Evolutionary conservation across 805 yeast species (phyloP), one percentile per base, ranked within the genome.

Genomic region (Sugiyamaella boreocaroliniensis): DNA sequence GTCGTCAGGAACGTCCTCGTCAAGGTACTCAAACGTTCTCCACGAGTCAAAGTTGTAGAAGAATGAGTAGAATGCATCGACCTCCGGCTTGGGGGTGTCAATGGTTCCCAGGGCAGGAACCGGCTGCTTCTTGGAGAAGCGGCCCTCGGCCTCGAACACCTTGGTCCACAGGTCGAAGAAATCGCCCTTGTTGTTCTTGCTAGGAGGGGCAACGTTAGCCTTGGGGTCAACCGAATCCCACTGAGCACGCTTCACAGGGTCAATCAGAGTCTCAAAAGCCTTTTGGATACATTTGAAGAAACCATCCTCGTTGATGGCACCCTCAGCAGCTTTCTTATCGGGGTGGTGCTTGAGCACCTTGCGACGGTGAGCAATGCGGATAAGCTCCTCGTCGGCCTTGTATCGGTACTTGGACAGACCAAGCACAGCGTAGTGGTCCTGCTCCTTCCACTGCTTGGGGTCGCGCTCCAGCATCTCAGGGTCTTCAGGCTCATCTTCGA

Each of bases 1-100:
- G 74, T 93, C 99, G 76, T 93, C 99, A 63, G 99, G 99, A 66
- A 90, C 97, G 69, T 93, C 99, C 78, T 93, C 99, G 69, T 93
- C 99, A 71, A 89, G 81, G 76, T 90, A 93, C 76, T 93, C 99
- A 69, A 93, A 93, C 47, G 96, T 78, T 78, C 96, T 87, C 99
- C 99, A 93, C 18, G 98, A 92, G 74, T 93, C 97, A 61, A 90
- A 87, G 71, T 85, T 84, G 72, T 84, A 84, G 86, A 93, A 93
- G 81, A 89, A 92, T 62, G 81, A 79, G 79, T 92, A 92, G 75
- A 95, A 90, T 50, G 75, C 76, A 64, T 87, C 95, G 56, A 90
- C 95, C 55, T 86, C 92, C 52, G 80, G 82, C 76, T 87, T 88
- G 54, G 87, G 57, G 51, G 92, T 68, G 42, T 80, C 77, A 48